These are phyloP conservation scores for Talaromyces islandicus DNA, from an alignment of 2,329 filamentous ascomycete species.

Conservation along the genomic window DNA sequence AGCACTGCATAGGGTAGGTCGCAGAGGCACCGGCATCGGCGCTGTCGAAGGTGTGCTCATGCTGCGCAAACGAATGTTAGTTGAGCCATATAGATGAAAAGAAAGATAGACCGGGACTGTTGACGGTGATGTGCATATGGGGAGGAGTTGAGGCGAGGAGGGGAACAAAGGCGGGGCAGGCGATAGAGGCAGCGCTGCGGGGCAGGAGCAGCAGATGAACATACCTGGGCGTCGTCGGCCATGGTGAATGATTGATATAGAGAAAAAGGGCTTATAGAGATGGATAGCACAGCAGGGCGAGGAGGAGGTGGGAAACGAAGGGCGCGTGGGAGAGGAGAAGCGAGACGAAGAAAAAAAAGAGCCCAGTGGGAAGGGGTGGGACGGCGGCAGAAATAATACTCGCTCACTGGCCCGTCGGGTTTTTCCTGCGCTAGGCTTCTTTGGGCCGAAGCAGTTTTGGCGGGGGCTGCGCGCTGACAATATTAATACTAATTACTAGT, in stretches of 20 bases:
- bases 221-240: constrained; percentile 63
- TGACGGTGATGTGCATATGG: neutral
- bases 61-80: constrained; percentile 38
- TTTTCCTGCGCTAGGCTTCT: constrained; percentile 7
- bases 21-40: constrained; percentile 92
- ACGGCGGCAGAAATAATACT: constrained; percentile 6
- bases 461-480: neutral
- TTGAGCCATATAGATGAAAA: neutral
- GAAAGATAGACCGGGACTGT: neutral
- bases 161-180: constrained; percentile 22
- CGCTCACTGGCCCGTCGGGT: neutral
- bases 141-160: neutral
- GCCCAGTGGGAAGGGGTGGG: constrained; percentile 11
- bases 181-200: constrained; percentile 9
- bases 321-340: constrained; percentile 1
- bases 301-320: constrained; percentile 10
- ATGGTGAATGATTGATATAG: constrained; percentile 46
- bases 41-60: constrained; percentile 78
- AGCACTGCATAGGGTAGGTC: constrained; percentile 98
- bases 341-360: constrained; percentile 16
- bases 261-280: constrained; percentile 1
- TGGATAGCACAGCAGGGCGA: neutral
- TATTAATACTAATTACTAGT: neutral
- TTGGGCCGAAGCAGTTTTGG: neutral
- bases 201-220: constrained; percentile 18